Base-by-base conservation (phyloP, 495 filamentous ascomycete genomes). In the Daldinia loculata region DNA sequence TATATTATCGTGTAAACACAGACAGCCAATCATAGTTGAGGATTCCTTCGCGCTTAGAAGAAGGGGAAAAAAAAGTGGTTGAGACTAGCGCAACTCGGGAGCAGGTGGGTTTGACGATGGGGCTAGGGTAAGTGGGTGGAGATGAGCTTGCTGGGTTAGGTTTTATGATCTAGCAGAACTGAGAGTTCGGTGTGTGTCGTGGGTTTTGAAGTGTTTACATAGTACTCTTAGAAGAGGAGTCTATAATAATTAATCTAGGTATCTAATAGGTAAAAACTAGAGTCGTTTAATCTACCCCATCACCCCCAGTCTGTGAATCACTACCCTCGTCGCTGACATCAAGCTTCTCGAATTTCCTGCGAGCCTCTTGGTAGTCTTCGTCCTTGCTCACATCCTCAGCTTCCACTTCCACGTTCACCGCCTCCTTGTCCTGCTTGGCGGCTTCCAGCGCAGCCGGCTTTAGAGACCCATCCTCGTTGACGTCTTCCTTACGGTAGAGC, bases 401-500 rank as follows among this genome's bases (percentile, higher is more conserved):
- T 7, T 36, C 43, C 7, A 22, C 34, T 11, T 24, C 7, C 2
- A 41, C 14, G 1, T 43, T 61, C 14, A 50, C 65, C 6, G 41
- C 38, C 58, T 52, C 43, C 58, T 67, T 64, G 17, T 38, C 45
- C 24, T 58, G 22, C 24, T 58, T 52, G 9, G 61, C 63, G 0
- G 70, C 69, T n/a, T 72, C 39, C 17, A 80, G 34, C 15, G 81
- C 79, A 0, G 76, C 79, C 2, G 81, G 80, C 73, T 86, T 86
- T 26, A 88, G 65, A 6, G 79, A 79, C n/a, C 87, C 84, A 32
- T 89, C 84, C 66, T 87, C 84, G 57, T 90, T 85, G 24, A 89
- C 79, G 45, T 88, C 81, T 61, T 91, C 89, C 50, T 84, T 87
- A 4, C 86, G 81, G 62, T 94, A 83, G 1, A 97, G 83, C 29